Evolutionary conservation across 2,329 filamentous ascomycete genomes (phyloP), one percentile per base, ranked within the genome.

Genomic region (Saccharata proteae): DNA sequence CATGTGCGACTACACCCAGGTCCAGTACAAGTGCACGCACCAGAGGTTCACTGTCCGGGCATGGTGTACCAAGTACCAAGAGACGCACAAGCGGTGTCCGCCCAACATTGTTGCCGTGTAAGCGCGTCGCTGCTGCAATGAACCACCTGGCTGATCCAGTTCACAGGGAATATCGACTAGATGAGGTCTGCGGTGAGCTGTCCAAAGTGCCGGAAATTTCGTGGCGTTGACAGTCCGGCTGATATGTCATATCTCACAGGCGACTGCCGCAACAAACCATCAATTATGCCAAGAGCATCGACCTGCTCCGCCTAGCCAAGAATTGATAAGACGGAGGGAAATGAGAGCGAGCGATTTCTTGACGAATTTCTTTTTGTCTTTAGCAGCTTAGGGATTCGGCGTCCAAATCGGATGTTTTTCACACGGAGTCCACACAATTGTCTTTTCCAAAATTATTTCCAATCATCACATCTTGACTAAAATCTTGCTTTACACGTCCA

Each of bases 1-100:
- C 17, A 73, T 73, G 69, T 74, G 69, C 48, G 67, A 72, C 47
- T 72, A 72, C 42, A 71, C 63, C 14, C 64, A 71, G 49, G 68
- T 73, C 33, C 64, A 70, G 38, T 73, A 68, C 46, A 57, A 59
- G 23, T 74, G 69, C 50, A 59, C 59, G 29, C 68, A 74, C 49
- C 51, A 67, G 36, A 60, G 68, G 19, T 71, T 64, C 42, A 65
- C 64, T 6, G 68, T 72, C 26, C 58, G 65, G 40, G 65, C 65
- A 12, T 72, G 68, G 68, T 72, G 68, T 55, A 54, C 57, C 34
- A 62, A 57, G 44, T 64, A 65, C 35, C 61, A 64, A 49, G 61
- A 65, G 41, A 69, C 67, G 18, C 68, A 71, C 40, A 64, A 61
- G 39, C 55, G 68, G 38, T 73, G 69, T 49, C 62, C 63, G 14